Percentiles rank a stretch among this genome's conserved stretches.
These are phyloP conservation scores for Capsicum pubescens DNA, from an alignment of 257 asterid species.

Conservation along the genomic window DNA sequence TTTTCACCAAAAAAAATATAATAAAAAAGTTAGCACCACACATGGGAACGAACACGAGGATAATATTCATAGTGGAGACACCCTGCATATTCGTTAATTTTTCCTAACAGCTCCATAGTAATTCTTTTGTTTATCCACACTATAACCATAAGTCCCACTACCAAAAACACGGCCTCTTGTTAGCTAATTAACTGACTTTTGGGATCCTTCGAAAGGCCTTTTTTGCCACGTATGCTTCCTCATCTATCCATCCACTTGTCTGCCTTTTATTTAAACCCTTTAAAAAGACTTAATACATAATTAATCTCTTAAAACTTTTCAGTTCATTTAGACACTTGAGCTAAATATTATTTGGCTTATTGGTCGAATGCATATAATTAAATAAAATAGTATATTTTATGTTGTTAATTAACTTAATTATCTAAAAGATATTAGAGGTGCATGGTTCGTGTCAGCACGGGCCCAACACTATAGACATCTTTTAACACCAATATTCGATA, in stretches of 20 bases:
- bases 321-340: too few species aligned
- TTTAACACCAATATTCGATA: too few species aligned
- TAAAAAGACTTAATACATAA: too few species aligned
- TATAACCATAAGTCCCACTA: neutral
- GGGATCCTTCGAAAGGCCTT: neutral
- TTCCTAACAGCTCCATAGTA: neutral
- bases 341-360: too few species aligned
- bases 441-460: too few species aligned
- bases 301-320: too few species aligned
- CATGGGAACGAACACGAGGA: slow-evolving; percentile 7
- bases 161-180: neutral
- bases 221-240: neutral
- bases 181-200: neutral
- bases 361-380: too few species aligned
- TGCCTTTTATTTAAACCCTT: neutral
- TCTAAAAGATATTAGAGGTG: too few species aligned
- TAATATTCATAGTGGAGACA: neutral
- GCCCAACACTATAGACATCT: too few species aligned
- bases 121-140: neutral
- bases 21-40: neutral
- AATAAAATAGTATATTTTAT: too few species aligned
- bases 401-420: too few species aligned
- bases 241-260: neutral
- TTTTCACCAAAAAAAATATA: too few species aligned
- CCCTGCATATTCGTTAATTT: slow-evolving; percentile 33